Conservation (phyloP, 1,284 basidiomycete genomes). For the Cutaneotrichosporon spelunceum region DNA sequence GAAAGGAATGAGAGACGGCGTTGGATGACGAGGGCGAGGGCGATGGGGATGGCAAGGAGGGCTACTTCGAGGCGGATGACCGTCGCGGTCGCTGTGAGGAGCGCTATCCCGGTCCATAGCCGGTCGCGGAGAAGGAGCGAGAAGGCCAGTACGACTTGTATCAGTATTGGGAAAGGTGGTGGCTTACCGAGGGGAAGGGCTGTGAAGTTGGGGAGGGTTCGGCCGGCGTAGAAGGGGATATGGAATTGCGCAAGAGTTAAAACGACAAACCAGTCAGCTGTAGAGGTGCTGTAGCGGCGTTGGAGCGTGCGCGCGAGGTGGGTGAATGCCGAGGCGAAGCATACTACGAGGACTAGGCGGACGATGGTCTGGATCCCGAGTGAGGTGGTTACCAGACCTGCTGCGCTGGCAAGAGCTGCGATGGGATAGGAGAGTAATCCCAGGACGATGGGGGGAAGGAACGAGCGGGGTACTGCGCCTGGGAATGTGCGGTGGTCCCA, state of each 20-base stretch:
- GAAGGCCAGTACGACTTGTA: slow-evolving; percentile 31
- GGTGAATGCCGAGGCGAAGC: slow-evolving; percentile 65
- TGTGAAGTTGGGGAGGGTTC: slow-evolving; percentile 92
- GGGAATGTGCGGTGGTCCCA: slow-evolving; percentile 89
- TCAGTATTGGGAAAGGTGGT: not conserved
- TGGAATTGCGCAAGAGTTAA: slow-evolving; percentile 83
- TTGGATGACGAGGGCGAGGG: slow-evolving; percentile 59
- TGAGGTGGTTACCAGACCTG: slow-evolving; percentile 15
- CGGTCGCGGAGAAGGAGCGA: slow-evolving; percentile 28
- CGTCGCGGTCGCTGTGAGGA: slow-evolving; percentile 66
- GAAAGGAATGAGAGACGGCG: slow-evolving; percentile 54
- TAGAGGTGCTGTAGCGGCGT: slow-evolving; percentile 61
- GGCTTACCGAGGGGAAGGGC: slow-evolving; percentile 63
- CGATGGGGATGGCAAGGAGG: slow-evolving; percentile 63
- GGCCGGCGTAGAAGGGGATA: slow-evolving; percentile 83
- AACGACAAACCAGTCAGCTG: slow-evolving; percentile 63
- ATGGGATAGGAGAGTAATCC: slow-evolving; percentile 35
- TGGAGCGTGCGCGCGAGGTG: slow-evolving; percentile 64
- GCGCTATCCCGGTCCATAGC: slow-evolving; percentile 41
- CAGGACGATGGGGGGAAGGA: slow-evolving; percentile 58
- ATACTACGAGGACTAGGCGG: slow-evolving; percentile 67
- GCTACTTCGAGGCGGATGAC: slow-evolving; percentile 79
- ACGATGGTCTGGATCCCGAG: slow-evolving; percentile 62
- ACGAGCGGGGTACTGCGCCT: slow-evolving; percentile 84
- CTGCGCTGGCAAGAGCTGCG: slow-evolving; percentile 3